phyloP scores from a whole-genome alignment of 2,329 filamentous ascomycete genomes.

The Cercospora citrullina region DNA sequence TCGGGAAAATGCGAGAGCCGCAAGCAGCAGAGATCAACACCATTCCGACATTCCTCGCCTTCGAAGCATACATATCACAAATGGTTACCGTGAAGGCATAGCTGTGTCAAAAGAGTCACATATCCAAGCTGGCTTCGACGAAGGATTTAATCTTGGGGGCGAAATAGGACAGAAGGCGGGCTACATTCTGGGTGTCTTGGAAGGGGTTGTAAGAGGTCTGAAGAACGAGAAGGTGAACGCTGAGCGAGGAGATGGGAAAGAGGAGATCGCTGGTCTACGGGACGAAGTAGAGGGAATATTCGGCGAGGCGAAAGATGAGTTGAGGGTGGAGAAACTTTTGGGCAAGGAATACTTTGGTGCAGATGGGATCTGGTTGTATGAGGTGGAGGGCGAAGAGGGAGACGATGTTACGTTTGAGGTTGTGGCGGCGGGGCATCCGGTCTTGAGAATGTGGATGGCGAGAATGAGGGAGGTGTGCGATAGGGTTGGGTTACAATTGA shows the following conservation, averaged over 20 bases:
- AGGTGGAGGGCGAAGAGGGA: slow-evolving; percentile 42
- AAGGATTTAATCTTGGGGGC: slow-evolving; percentile 82
- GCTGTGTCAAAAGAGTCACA: slow-evolving; percentile 70
- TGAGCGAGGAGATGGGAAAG: slow-evolving; percentile 28
- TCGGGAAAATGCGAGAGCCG: background rate
- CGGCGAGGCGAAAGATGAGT: slow-evolving; percentile 42
- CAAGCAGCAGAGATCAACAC: slow-evolving; percentile 4
- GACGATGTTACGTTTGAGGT: slow-evolving; percentile 55
- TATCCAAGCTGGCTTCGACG: slow-evolving; percentile 87
- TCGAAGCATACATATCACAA: slow-evolving; percentile 73
- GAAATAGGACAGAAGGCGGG: slow-evolving; percentile 74
- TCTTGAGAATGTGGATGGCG: slow-evolving; percentile 62
- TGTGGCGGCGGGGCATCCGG: slow-evolving; percentile 67
- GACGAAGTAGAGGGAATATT: slow-evolving; percentile 30
- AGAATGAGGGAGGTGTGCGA: slow-evolving; percentile 20
- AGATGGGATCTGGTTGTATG: slow-evolving; percentile 72
- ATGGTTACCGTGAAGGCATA: slow-evolving; percentile 89
- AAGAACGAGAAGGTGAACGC: slow-evolving; percentile 24
- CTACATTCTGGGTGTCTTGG: slow-evolving; percentile 71
- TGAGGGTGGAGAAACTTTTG: slow-evolving; percentile 62
- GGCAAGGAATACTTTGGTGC: slow-evolving; percentile 64
- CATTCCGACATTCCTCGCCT: slow-evolving; percentile 73
- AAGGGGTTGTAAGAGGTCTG: slow-evolving; percentile 63
- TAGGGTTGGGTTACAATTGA: slow-evolving; percentile 18
- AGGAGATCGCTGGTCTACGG: slow-evolving; percentile 17